Conservation (phyloP, 768 basidiomycete genomes). For the Suillus occidentalis region DNA sequence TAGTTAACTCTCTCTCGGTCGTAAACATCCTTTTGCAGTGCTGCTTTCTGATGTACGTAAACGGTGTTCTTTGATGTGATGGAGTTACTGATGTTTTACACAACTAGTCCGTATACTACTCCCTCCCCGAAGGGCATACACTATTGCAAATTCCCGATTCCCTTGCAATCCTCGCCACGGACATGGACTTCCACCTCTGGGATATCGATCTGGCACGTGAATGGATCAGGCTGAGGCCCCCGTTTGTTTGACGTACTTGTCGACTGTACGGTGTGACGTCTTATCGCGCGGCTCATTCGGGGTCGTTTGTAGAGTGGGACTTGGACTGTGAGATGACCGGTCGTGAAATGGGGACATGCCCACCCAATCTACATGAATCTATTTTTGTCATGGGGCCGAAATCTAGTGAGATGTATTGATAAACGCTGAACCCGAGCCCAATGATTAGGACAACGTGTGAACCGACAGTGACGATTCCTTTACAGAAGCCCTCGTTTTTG, state of each 20-base stretch:
- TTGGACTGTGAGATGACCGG: background rate
- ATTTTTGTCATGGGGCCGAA: too few relatives aligned
- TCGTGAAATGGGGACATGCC: too few relatives aligned
- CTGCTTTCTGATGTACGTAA: background rate
- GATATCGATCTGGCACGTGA: background rate
- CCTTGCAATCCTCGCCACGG: too few relatives aligned
- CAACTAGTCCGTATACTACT: background rate
- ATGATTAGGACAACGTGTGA: too few relatives aligned
- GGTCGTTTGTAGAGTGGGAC: background rate
- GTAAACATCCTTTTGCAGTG: background rate
- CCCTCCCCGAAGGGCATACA: background rate
- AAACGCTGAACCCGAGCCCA: too few relatives aligned
- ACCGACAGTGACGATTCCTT: too few relatives aligned
- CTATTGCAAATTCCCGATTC: background rate
- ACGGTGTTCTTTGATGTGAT: background rate
- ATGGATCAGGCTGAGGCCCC: background rate
- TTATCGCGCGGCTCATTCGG: background rate
- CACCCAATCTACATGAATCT: too few relatives aligned
- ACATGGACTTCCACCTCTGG: background rate
- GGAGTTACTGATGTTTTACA: background rate
- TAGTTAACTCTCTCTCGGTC: background rate
- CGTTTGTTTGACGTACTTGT: background rate
- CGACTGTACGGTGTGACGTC: background rate
- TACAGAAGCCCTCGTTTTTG: too few relatives aligned
- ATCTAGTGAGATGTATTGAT: too few relatives aligned